Evolutionary conservation across 495 filamentous ascomycete genomes (phyloP).

Genomic region (Tuber umbilicatum): DNA sequence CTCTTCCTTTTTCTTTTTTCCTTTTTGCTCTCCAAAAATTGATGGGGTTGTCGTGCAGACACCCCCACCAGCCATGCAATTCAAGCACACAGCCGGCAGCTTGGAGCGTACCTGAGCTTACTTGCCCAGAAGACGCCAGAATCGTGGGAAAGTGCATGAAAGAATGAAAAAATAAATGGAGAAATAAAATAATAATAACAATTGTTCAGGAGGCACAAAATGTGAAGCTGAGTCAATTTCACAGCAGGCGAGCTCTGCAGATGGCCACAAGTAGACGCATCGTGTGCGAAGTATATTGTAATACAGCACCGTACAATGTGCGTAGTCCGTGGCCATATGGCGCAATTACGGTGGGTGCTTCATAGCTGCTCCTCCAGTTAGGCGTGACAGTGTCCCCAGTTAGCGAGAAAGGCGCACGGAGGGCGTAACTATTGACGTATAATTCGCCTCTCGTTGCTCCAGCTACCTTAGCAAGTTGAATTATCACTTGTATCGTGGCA

Average conservation of each 20-base stretch:
- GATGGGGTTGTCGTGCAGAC: not conserved
- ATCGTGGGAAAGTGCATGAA: not conserved
- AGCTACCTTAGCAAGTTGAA: not conserved
- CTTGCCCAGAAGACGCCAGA: not conserved
- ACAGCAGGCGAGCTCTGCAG: not conserved
- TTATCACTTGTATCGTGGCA: not conserved
- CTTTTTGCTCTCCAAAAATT: not conserved
- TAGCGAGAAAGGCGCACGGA: not conserved
- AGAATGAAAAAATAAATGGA: not conserved
- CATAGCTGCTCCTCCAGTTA: not conserved
- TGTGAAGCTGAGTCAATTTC: conserved; percentile 2
- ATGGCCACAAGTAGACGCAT: not conserved
- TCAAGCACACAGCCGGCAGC: not conserved
- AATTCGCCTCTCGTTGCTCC: not conserved
- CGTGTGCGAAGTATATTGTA: not conserved
- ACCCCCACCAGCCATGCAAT: not conserved
- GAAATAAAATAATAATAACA: not conserved
- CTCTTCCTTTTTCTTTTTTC: not conserved
- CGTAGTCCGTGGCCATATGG: not conserved
- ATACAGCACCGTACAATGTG: not conserved
- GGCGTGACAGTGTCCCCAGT: not conserved
- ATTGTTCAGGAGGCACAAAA: not conserved
- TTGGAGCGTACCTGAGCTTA: not conserved
- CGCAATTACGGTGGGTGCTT: not conserved
- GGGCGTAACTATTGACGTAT: not conserved